Percentiles rank a stretch among this genome's conserved stretches.
These are phyloP conservation scores for Rubia peregrina DNA, from an alignment of 305 asterid genomes.

Conservation along the genomic window DNA sequence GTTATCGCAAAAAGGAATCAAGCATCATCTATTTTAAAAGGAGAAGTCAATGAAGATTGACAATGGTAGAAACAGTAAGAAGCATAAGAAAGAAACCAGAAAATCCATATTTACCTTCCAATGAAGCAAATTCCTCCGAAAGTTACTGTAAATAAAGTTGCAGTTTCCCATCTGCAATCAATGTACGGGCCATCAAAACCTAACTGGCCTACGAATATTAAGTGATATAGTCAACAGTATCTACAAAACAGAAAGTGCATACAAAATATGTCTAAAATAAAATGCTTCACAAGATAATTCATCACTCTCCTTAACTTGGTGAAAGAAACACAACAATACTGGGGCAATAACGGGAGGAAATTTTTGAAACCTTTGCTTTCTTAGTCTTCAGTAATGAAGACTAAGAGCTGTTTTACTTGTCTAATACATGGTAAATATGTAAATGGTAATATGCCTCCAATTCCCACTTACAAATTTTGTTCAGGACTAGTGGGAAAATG, in stretches of 20 bases:
- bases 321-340: not conserved
- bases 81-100: constrained; percentile 5
- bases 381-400: not conserved
- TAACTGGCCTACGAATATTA: constrained; percentile 40
- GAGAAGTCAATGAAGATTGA: not conserved
- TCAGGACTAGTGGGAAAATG: not conserved
- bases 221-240: constrained; percentile 25
- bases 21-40: constrained; percentile 1
- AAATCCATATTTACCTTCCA: constrained; percentile 53
- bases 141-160: constrained; percentile 66
- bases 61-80: not conserved
- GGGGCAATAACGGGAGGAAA: not conserved
- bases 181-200: constrained; percentile 78
- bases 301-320: not conserved
- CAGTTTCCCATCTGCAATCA: constrained; percentile 97
- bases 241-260: not conserved
- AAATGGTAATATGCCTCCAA: not conserved
- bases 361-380: not conserved
- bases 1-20: not conserved
- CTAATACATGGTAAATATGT: constrained; percentile 4
- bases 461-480: not conserved
- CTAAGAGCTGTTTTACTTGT: not conserved
- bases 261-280: not conserved
- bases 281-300: not conserved
- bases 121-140: constrained; percentile 80